phyloP scores from a whole-genome alignment of 768 basidiomycete species.

The Lenzites betulinus region DNA sequence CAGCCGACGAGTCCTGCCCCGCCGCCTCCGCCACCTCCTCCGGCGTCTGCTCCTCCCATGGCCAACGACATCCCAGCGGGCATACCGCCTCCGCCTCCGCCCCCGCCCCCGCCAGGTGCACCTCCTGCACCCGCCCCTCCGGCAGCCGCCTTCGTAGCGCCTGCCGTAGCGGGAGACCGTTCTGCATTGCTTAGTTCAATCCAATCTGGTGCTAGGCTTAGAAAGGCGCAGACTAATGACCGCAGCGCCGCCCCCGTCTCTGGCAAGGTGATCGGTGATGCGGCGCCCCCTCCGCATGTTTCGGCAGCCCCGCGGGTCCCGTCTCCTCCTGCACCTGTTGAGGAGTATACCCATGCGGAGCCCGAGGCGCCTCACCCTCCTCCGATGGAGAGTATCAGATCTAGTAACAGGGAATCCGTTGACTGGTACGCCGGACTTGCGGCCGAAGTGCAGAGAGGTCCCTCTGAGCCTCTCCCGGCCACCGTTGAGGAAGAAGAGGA shows the following conservation, averaged over 20 bases:
- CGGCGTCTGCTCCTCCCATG: slow-evolving; percentile 42
- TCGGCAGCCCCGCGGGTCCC: slow-evolving; percentile 45
- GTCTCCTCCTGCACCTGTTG: slow-evolving; percentile 41
- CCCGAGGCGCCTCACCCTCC: slow-evolving; percentile 12
- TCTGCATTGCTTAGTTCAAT: slow-evolving; percentile 78
- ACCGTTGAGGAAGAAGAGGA: slow-evolving; percentile 68
- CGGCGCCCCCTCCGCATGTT: slow-evolving; percentile 70
- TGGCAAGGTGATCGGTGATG: slow-evolving; percentile 80
- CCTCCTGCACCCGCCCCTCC: slow-evolving; percentile 36
- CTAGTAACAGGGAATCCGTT: slow-evolving; percentile 71
- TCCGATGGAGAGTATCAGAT: slow-evolving; percentile 26
- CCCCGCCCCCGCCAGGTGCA: slow-evolving; percentile 35
- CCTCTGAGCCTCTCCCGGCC: slow-evolving; percentile 46
- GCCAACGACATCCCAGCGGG: slow-evolving; percentile 27
- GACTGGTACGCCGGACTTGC: slow-evolving; percentile 93
- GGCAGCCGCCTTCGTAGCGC: slow-evolving; percentile 32
- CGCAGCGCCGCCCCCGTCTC: slow-evolving; percentile 69
- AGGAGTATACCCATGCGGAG: slow-evolving; percentile 27
- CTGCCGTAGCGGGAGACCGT: slow-evolving; percentile 50
- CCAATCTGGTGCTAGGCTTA: slow-evolving; percentile 69
- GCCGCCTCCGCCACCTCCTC: slow-evolving; percentile 41
- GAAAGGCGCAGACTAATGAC: slow-evolving; percentile 81
- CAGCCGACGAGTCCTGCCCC: slow-evolving; percentile 34
- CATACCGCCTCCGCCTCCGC: slow-evolving; percentile 27
- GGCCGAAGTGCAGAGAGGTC: slow-evolving; percentile 51